phyloP scores from a whole-genome alignment of 345 rosid genomes.

The Eucalyptus erythrocorys region DNA sequence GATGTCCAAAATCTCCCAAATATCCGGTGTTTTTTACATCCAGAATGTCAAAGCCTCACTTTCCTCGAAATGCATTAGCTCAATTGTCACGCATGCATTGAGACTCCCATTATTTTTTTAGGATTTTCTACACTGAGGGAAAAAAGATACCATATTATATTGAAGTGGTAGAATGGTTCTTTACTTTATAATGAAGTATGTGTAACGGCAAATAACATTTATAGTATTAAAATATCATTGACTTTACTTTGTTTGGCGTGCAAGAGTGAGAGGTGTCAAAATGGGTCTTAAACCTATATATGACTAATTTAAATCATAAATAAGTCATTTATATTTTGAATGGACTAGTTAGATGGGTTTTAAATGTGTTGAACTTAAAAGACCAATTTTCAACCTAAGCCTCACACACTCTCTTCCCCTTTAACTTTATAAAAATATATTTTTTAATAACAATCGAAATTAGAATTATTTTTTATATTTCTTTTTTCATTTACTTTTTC shows the following conservation, averaged over 20 bases:
- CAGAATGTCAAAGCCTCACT: neutral
- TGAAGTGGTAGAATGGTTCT: neutral
- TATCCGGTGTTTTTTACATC: neutral
- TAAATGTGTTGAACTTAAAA: no score
- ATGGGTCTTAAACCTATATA: no score
- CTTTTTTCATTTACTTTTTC: no score
- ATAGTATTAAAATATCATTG: neutral
- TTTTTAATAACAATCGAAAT: no score
- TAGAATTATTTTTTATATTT: no score
- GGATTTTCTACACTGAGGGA: neutral
- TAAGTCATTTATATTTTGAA: no score
- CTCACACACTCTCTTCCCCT: no score
- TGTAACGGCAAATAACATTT: neutral
- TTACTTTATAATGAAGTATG: neutral
- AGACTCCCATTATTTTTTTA: neutral
- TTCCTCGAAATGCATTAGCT: neutral
- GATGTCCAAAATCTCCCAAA: neutral
- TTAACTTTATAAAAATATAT: no score
- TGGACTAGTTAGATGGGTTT: fast-evolving
- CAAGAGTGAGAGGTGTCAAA: fast-evolving
- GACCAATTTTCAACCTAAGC: no score
- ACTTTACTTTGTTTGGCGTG: neutral
- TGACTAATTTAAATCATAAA: fast-evolving
- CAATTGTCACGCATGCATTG: neutral
- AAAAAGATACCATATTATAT: neutral